These are phyloP conservation scores for Gossypium thurberi DNA, from an alignment of 345 rosid species.

Conservation along the genomic window DNA sequence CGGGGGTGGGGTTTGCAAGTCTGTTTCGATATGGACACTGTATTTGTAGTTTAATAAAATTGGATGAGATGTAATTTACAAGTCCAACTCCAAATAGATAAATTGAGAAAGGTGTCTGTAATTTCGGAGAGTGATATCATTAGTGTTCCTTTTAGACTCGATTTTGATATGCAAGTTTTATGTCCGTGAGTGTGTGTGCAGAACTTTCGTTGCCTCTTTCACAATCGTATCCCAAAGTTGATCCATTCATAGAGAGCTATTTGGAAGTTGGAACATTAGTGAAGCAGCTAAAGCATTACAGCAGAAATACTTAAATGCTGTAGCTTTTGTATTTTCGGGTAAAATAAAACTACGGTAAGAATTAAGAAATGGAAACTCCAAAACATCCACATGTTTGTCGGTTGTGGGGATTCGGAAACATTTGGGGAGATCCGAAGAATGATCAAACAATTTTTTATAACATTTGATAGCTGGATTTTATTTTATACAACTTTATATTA, in stretches of 20 bases:
- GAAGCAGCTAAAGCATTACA: neutral
- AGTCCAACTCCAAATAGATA: neutral
- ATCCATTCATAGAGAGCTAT: neutral
- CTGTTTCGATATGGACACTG: neutral
- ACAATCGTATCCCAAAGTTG: neutral
- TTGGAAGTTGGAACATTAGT: neutral
- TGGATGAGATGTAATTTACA: slow-evolving; percentile 1
- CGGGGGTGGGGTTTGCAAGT: neutral
- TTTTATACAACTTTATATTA: no score
- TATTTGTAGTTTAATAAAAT: slow-evolving; percentile 1
- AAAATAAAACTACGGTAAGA: neutral
- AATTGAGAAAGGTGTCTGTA: neutral
- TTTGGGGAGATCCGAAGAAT: no score
- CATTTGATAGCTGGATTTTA: no score
- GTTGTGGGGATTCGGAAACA: neutral
- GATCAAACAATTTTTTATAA: no score
- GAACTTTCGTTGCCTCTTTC: neutral
- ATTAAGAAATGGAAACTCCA: neutral
- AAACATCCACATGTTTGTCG: neutral
- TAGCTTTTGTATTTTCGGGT: no score
- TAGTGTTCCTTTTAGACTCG: neutral
- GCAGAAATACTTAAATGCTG: neutral
- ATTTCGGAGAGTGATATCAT: neutral
- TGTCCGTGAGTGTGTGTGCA: neutral
- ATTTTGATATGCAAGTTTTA: neutral